Evolutionary conservation across 78 protist genomes (phyloP).

Genomic region (Bodo saltans): DNA sequence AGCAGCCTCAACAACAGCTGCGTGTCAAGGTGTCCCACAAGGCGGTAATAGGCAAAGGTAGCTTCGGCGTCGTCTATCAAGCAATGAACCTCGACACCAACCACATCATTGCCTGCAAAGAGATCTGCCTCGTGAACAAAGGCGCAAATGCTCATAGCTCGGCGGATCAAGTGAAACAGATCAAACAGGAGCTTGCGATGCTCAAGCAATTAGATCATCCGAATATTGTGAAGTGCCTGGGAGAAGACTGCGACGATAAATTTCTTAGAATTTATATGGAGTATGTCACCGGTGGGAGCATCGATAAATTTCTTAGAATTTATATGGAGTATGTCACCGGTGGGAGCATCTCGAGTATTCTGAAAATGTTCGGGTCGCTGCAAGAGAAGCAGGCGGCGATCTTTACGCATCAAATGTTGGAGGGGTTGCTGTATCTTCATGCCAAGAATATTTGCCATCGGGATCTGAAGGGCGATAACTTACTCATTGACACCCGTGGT

Average conservation of each 20-base stretch:
- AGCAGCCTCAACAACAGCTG: too few species aligned
- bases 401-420: conserved; percentile 28
- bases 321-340: conserved; percentile 47
- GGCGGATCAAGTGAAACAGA: conserved; percentile 87
- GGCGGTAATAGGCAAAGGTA: conserved; percentile 40
- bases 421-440: conserved; percentile 55
- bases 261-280: conserved; percentile 14
- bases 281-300: conserved; percentile 34
- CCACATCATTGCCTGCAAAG: conserved; percentile 78
- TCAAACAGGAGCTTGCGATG: not conserved
- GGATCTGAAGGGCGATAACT: conserved; percentile 82
- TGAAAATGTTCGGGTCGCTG: conserved; percentile 63
- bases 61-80: conserved; percentile 49
- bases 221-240: not conserved
- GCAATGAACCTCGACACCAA: conserved; percentile 51
- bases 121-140: conserved; percentile 90
- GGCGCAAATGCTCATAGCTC: conserved; percentile 89
- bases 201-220: not conserved
- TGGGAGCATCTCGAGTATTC: conserved; percentile 32
- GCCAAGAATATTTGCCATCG: conserved; percentile 61
- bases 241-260: not conserved
- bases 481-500: conserved; percentile 61
- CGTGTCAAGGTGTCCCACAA: not conserved
- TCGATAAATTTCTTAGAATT: conserved; percentile 45
- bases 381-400: conserved; percentile 41